Percentiles rank a stretch among this genome's conserved stretches.
Evolutionary conservation across 176 grass and related monocot species (phyloP).

Genomic region (Pharus latifolius): DNA sequence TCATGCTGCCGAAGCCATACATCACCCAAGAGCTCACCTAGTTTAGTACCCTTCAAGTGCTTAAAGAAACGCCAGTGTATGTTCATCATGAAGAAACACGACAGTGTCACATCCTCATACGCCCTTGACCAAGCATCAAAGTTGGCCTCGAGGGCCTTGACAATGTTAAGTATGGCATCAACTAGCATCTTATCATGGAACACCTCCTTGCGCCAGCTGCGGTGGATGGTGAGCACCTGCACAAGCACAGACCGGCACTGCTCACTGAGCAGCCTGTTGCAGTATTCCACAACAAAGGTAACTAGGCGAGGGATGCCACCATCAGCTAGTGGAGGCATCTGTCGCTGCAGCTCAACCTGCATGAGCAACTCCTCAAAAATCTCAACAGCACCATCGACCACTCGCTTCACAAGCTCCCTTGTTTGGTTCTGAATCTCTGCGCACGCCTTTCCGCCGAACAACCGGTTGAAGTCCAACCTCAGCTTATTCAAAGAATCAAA

Average conservation of each 20-base stretch:
- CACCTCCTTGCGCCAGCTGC: constrained; percentile 64
- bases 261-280: constrained; percentile 52
- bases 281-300: constrained; percentile 65
- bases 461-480: constrained; percentile 58
- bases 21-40: constrained; percentile 65
- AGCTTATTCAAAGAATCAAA: constrained; percentile 70
- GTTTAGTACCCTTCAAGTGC: constrained; percentile 58
- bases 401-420: constrained; percentile 62
- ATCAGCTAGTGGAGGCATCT: constrained; percentile 43
- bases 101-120: constrained; percentile 40
- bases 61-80: constrained; percentile 78
- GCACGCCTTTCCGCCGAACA: constrained; percentile 66
- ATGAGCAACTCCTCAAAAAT: constrained; percentile 70
- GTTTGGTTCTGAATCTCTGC: constrained; percentile 61
- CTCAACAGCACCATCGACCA: constrained; percentile 61
- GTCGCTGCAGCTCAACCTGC: constrained; percentile 73
- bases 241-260: constrained; percentile 48
- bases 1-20: constrained; percentile 63
- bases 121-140: constrained; percentile 68
- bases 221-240: constrained; percentile 63
- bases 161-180: constrained; percentile 35
- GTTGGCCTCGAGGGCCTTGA: constrained; percentile 70
- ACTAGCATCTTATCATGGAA: constrained; percentile 55
- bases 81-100: constrained; percentile 74
- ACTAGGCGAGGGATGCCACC: constrained; percentile 51